Evolutionary conservation across 148 eudicot species (phyloP), one percentile per base, ranked within the genome.

Genomic region (Bassia scoparia): DNA sequence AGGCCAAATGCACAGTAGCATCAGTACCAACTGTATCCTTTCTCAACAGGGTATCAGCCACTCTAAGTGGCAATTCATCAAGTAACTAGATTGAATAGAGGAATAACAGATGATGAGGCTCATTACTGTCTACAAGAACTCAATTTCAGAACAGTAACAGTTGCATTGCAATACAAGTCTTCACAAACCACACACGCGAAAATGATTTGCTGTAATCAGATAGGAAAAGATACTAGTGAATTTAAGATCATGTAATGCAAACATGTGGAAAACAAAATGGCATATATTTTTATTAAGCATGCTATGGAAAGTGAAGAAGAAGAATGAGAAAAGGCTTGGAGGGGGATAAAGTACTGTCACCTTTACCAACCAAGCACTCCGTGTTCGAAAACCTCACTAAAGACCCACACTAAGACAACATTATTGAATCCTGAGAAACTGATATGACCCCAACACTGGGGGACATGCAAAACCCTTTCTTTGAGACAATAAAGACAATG

Each of bases 21-120:
- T 95, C 93, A 29, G 79, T 78, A 67, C 85, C 86, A 58, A 79
- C 86, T 88, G 82, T 89, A 89, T 50, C 98, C 98, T 79, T 86
- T 91, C 81, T 91, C 97, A 29, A 85, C 88, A 37, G n/a, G n/a
- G 89, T 81, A 35, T 95, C 97, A 15, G 96, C 98, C 33, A 91
- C 98, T 63, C n/a, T n/a, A n/a, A 91, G 82, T 3, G 97, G 97
- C 60, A 95, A 77, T 86, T 91, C 98, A 74, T 95, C 97, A 83
- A 95, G 59, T 62, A 90, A 89, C 91, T 31, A 12, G 55, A 14
- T 18, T 31, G 27, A 31, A 44, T 67, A 26, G 23, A 62, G 43
- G 15, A 3, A 6, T n/a, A 52, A 24, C 41, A 10, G 6, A 68
- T 53, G 21, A 20, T 55, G 7, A 73, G n/a, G 20, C 7, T 4